phyloP scores from a whole-genome alignment of 1,284 basidiomycete genomes.

The Cerioporus squamosus region DNA sequence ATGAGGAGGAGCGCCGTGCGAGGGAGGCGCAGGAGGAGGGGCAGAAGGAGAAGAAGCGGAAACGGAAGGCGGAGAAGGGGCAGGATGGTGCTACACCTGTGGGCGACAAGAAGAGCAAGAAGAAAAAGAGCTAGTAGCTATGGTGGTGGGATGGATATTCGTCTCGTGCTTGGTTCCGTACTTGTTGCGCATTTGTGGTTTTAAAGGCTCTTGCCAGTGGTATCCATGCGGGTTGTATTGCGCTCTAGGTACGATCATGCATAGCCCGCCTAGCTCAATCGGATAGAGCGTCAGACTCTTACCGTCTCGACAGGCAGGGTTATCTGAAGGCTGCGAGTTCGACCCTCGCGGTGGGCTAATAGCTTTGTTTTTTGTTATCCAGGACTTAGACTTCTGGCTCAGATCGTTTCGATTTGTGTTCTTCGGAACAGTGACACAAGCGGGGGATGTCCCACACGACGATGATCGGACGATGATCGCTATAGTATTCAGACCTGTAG shows the following conservation, averaged over 20 bases:
- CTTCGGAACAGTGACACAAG: no score
- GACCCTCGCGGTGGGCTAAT: conserved; percentile 79
- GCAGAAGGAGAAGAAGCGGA: conserved; percentile 36
- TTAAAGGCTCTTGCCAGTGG: no score
- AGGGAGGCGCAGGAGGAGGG: conserved; percentile 33
- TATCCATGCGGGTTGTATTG: no score
- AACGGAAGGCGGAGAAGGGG: conserved; percentile 33
- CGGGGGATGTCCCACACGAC: no score
- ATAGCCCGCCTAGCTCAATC: conserved; percentile 84
- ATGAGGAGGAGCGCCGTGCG: conserved; percentile 35
- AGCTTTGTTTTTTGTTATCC: neutral
- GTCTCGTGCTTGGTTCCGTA: neutral
- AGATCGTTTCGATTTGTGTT: no score
- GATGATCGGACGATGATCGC: no score
- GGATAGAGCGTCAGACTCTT: conserved; percentile 85
- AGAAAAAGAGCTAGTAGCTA: neutral
- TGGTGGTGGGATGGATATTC: neutral
- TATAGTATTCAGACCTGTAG: no score
- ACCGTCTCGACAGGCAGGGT: neutral
- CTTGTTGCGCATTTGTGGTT: no score
- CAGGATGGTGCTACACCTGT: conserved; percentile 24
- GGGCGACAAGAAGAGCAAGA: conserved; percentile 40
- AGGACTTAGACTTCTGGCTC: no score
- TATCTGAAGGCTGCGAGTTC: conserved; percentile 89
- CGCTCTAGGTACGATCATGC: no score